These are phyloP conservation scores for Magnolia sinica DNA, from an alignment of 164 flowering plant species.

Conservation along the genomic window DNA sequence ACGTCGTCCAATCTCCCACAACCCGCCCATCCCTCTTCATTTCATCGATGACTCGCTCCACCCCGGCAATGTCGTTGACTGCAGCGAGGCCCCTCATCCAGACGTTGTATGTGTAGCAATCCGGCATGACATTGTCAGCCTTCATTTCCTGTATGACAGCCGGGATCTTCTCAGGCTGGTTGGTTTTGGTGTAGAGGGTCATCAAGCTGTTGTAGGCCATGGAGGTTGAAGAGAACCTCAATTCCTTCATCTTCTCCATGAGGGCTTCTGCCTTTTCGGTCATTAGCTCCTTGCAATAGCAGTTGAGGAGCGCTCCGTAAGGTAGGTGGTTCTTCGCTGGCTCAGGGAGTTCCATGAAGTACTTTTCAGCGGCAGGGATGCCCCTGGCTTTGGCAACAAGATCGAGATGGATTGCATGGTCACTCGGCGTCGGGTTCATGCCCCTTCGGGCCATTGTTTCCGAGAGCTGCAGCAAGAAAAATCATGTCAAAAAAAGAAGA, in stretches of 20 bases:
- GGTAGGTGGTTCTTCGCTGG: conserved; percentile 65
- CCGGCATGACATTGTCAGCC: conserved; percentile 49
- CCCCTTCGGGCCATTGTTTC: conserved; percentile 67
- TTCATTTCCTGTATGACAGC: conserved; percentile 82
- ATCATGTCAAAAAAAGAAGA: background rate
- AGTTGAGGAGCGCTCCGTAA: conserved; percentile 87
- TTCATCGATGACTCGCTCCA: conserved; percentile 84
- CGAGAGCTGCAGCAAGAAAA: conserved; percentile 52
- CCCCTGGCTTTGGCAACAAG: conserved; percentile 73
- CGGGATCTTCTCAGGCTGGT: conserved; percentile 65
- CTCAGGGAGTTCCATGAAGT: conserved; percentile 75
- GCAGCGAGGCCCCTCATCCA: conserved; percentile 96
- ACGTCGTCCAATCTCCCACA: conserved; percentile 84
- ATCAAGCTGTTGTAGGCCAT: conserved; percentile 90
- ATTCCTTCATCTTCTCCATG: conserved; percentile 89
- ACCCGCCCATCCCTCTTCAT: conserved; percentile 87
- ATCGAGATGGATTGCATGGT: conserved; percentile 92
- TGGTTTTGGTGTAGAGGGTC: conserved; percentile 71
- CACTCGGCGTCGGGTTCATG: conserved; percentile 82
- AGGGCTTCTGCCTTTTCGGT: conserved; percentile 84
- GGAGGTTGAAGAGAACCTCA: conserved; percentile 51
- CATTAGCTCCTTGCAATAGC: conserved; percentile 83
- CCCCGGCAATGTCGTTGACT: conserved; percentile 67
- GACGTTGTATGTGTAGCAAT: conserved; percentile 69
- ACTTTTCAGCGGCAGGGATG: conserved; percentile 69